Percentiles rank a stretch among this genome's conserved stretches.
These are phyloP conservation scores for Neurospora sp. DNA, from an alignment of 495 filamentous ascomycete species.

Conservation along the genomic window DNA sequence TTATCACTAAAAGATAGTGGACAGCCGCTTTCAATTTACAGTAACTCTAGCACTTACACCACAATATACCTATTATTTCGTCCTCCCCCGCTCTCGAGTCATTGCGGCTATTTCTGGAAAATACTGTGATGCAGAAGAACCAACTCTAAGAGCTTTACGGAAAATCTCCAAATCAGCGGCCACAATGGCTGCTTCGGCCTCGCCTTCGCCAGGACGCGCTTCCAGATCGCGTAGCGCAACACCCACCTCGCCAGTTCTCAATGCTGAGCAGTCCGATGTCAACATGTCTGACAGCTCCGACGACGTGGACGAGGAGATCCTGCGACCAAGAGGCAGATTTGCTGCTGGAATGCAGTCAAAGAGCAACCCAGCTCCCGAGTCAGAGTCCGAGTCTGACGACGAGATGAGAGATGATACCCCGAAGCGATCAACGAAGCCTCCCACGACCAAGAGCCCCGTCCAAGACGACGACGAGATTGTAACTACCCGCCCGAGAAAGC, in stretches of 20 bases:
- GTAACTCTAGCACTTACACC: neutral
- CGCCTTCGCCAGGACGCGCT: constrained; percentile 22
- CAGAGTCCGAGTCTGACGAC: constrained; percentile 11
- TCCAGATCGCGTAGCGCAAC: constrained; percentile 10
- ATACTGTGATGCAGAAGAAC: neutral
- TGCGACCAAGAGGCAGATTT: constrained; percentile 58
- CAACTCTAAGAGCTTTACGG: neutral
- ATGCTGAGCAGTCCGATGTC: neutral
- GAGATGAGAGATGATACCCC: constrained; percentile 17
- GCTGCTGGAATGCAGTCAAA: constrained; percentile 55
- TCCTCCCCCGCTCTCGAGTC: neutral
- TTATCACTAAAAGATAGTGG: neutral
- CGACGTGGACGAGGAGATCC: constrained; percentile 28
- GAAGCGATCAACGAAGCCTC: constrained; percentile 4
- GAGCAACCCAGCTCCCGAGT: constrained; percentile 2
- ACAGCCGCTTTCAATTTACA: neutral
- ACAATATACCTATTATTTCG: neutral
- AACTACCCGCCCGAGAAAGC: constrained; percentile 20
- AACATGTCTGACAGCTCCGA: constrained; percentile 11
- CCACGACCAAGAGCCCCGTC: constrained; percentile 9
- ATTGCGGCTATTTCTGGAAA: neutral
- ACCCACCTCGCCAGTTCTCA: constrained; percentile 4
- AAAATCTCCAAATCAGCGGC: constrained; percentile 7
- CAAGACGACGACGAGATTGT: constrained; percentile 18
- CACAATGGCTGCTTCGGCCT: constrained; percentile 35